These are phyloP conservation scores for Penicillium concentricum DNA, from an alignment of 2,329 filamentous ascomycete species.

Conservation along the genomic window DNA sequence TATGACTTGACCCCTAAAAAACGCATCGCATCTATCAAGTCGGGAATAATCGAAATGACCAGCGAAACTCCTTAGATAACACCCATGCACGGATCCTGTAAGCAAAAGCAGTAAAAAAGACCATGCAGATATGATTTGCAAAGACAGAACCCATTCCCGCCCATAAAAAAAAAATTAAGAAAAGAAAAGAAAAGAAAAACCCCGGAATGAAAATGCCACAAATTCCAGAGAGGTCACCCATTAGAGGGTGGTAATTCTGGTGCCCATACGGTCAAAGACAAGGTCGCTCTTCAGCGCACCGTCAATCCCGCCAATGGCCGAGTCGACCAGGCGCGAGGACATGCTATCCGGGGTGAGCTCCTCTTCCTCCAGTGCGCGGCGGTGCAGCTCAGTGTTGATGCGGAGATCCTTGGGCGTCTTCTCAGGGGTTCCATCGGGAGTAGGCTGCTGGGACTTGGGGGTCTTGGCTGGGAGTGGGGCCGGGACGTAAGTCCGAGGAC, in stretches of 20 bases:
- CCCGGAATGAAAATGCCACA: neutral
- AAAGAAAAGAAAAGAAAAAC: neutral
- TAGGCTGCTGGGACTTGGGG: conserved; percentile 21
- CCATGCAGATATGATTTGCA: conserved; percentile 13
- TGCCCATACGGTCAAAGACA: conserved; percentile 45
- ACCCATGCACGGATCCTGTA: neutral
- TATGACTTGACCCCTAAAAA: neutral
- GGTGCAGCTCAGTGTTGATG: conserved; percentile 45
- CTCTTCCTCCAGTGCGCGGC: conserved; percentile 38
- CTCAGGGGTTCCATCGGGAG: conserved; percentile 28
- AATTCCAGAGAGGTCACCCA: neutral
- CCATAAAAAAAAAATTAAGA: neutral
- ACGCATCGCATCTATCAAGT: neutral
- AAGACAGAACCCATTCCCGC: conserved; percentile 2
- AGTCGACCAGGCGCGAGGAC: conserved; percentile 49
- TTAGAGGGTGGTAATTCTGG: conserved; percentile 34
- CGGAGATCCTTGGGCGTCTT: conserved; percentile 43
- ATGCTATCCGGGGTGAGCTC: conserved; percentile 51
- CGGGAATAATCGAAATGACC: neutral
- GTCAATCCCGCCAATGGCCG: conserved; percentile 44
- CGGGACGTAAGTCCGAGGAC: conserved; percentile 37
- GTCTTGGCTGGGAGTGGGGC: conserved; percentile 28
- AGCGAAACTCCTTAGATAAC: conserved; percentile 1
- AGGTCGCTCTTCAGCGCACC: conserved; percentile 42
- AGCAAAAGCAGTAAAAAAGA: neutral